phyloP scores from a whole-genome alignment of 2,329 filamentous ascomycete genomes.

The Alternaria sp. region DNA sequence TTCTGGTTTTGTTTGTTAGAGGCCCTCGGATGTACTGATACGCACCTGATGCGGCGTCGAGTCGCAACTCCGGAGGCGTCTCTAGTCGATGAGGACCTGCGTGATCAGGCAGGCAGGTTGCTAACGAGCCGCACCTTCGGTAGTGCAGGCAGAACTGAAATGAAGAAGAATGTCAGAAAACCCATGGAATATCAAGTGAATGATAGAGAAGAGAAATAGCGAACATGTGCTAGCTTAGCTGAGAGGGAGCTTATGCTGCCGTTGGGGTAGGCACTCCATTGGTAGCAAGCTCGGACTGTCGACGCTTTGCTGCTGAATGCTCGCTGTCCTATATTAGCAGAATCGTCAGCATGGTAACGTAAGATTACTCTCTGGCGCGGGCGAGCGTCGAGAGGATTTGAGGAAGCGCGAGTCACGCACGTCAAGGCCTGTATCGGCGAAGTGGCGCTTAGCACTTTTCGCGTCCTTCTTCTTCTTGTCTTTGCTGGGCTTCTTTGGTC shows the following conservation, averaged over 20 bases:
- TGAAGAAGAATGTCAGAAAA: conserved; percentile 35
- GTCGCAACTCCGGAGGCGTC: conserved; percentile 13
- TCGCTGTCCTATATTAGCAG: conserved; percentile 50
- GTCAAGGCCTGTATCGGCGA: conserved; percentile 56
- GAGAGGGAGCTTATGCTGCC: conserved; percentile 39
- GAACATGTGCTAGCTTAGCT: conserved; percentile 44
- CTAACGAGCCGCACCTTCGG: conserved; percentile 19
- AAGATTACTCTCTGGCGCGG: conserved; percentile 29
- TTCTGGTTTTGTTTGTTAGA: conserved; percentile 36
- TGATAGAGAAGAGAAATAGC: conserved; percentile 25
- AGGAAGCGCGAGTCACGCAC: conserved; percentile 50
- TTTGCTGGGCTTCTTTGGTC: conserved; percentile 56
- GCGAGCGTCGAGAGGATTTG: conserved; percentile 28
- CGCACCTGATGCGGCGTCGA: conserved; percentile 23
- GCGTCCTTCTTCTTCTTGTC: conserved; percentile 46
- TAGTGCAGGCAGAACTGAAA: conserved; percentile 35
- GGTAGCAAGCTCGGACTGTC: conserved; percentile 37
- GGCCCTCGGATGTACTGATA: conserved; percentile 21
- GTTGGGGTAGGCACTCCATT: conserved; percentile 41
- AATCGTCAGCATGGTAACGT: conserved; percentile 42
- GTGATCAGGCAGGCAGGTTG: conserved; percentile 20
- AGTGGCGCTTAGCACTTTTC: conserved; percentile 53
- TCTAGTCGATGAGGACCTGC: not conserved
- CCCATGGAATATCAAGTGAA: conserved; percentile 21
- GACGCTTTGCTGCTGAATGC: conserved; percentile 44